Conservation (phyloP, 495 filamentous ascomycete species). For the Neurospora pannonica region DNA sequence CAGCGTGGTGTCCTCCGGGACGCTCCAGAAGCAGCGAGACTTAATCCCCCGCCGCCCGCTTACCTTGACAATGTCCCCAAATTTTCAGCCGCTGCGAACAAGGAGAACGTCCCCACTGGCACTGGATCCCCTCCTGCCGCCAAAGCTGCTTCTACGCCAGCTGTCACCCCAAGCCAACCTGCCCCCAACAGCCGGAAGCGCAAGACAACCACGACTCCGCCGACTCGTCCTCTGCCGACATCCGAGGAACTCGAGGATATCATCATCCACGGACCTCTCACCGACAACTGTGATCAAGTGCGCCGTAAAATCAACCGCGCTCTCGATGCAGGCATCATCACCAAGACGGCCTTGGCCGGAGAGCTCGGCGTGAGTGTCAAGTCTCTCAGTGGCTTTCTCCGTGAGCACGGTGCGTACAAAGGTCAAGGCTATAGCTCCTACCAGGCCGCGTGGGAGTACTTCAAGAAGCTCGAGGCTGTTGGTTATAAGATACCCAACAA, state of each 20-base stretch:
- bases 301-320: slow-evolving; percentile 35
- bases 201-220: slow-evolving; percentile 17
- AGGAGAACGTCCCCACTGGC: not conserved
- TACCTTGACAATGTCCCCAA: not conserved
- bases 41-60: not conserved
- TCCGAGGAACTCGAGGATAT: slow-evolving; percentile 8
- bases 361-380: slow-evolving; percentile 27
- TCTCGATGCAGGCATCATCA: slow-evolving; percentile 38
- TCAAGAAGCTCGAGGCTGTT: slow-evolving; percentile 24
- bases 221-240: slow-evolving; percentile 10
- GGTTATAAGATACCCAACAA: slow-evolving; percentile 17
- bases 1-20: not conserved
- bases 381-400: slow-evolving; percentile 29
- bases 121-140: not conserved
- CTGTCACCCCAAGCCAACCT: not conserved
- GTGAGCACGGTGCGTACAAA: slow-evolving; percentile 23
- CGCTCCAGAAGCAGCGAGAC: not conserved
- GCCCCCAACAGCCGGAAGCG: slow-evolving; percentile 21
- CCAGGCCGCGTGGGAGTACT: slow-evolving; percentile 22
- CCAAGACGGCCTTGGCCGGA: slow-evolving; percentile 33
- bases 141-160: not conserved
- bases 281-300: slow-evolving; percentile 27
- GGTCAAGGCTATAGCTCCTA: slow-evolving; percentile 18
- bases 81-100: not conserved
- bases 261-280: slow-evolving; percentile 12